Base-by-base conservation (phyloP, 208 protist species). In the Acanthamoeba pearcei region DNA sequence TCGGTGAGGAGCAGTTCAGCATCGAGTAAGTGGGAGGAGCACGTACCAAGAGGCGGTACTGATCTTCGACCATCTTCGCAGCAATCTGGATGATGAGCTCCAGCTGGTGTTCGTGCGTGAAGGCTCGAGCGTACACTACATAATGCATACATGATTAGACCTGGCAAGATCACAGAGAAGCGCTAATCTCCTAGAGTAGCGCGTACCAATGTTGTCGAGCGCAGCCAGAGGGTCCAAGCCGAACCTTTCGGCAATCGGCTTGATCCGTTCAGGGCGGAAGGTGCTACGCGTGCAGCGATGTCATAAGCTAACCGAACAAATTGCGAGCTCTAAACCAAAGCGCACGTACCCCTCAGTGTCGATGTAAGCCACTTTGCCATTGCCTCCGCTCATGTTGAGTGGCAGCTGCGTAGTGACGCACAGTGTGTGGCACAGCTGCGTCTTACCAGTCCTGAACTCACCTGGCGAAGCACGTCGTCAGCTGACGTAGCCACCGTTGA, bases 371-470 rank as follows among this genome's bases (percentile, higher is more conserved):
- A 98, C 98, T 85, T 98, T 98, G 3, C 95, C 96, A 68, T 95
- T 96, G 57, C 95, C 95, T 32, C 95, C 95, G 55, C 98, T 98
- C 97, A 98, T 98, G 57, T 96, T 97, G 17, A 93, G 29, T 22
- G 98, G 99, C 62, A 99, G 97, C 97, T 99, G 99, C 57, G 97
- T 98, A 13, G 99, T 99, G 5, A 99, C 99, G 94, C 98, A 99
- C 13, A 99, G 97, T 9, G 99, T 99, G 96, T 99, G 99, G 55
- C 98, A 99, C 19, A 99, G 97, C 97, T 99, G 99, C 15, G 99
- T 99, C 95, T 99, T 99, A 64, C 99, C 99, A n/a, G 99, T 99
- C 64, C 99, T 97, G 88, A 98, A 98, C 91, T 98, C 96, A 5
- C 97, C 86, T 92, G 64, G 1, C 24, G 29, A 19, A 53, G 55